Evolutionary conservation across 1,284 basidiomycete genomes (phyloP).

Genomic region (Ganoderma sp.): DNA sequence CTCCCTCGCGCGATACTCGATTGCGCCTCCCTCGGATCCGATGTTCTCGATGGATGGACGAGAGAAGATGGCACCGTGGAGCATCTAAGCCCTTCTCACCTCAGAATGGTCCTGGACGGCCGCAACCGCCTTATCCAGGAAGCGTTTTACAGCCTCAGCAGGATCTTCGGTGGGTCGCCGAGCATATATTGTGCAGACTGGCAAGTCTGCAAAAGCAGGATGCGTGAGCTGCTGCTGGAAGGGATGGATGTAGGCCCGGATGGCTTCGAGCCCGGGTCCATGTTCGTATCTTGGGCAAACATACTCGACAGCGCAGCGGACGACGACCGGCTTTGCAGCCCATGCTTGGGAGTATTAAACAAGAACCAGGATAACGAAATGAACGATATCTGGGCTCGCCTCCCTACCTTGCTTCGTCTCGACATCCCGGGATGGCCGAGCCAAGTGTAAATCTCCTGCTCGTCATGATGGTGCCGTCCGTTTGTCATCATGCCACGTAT

Average conservation of each 20-base stretch:
- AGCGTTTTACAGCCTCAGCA: background rate
- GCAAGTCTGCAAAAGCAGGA: background rate
- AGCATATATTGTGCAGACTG: background rate
- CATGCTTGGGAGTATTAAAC: background rate
- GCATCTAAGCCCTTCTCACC: background rate
- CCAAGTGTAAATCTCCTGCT: background rate
- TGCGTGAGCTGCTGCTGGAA: background rate
- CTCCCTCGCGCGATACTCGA: background rate
- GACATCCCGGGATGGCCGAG: background rate
- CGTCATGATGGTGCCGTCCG: background rate
- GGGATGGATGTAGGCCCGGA: background rate
- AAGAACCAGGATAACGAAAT: background rate
- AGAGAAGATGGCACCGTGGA: slow-evolving; percentile 9
- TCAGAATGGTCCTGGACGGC: background rate
- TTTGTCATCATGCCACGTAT: background rate
- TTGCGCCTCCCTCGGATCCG: background rate
- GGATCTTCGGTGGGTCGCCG: background rate
- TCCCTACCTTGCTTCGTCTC: background rate
- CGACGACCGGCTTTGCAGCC: background rate
- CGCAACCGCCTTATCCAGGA: background rate
- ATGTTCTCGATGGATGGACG: background rate
- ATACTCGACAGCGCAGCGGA: background rate
- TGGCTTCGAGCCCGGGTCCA: background rate
- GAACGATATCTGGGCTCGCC: background rate
- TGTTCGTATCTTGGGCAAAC: background rate